Evolutionary conservation across 2,329 filamentous ascomycete species (phyloP).

Genomic region (Pseudocercospora fuligena): DNA sequence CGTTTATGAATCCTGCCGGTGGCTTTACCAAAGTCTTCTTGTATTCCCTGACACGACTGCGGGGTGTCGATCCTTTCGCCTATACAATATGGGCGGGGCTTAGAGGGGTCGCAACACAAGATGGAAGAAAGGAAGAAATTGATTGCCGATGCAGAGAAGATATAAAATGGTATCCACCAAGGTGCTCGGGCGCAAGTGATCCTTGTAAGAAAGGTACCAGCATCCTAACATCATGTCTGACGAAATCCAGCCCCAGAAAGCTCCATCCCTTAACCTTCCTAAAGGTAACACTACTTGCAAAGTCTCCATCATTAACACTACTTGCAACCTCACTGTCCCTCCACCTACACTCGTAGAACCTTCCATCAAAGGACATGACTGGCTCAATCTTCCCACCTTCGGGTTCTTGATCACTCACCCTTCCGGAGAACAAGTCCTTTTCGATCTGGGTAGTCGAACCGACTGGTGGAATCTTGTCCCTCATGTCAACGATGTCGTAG

Average conservation of each 20-base stretch:
- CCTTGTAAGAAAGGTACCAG: background rate
- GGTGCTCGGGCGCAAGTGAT: background rate
- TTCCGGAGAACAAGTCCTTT: constrained; percentile 43
- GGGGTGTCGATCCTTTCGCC: constrained; percentile 2
- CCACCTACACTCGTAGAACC: constrained; percentile 78
- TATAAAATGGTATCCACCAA: background rate
- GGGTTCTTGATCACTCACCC: constrained; percentile 25
- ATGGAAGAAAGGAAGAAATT: constrained; percentile 3
- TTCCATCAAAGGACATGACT: constrained; percentile 46
- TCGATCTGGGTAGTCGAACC: constrained; percentile 50
- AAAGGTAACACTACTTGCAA: constrained; percentile 24
- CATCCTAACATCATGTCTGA: constrained; percentile 20
- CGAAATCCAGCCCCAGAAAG: constrained; percentile 19
- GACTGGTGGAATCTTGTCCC: constrained; percentile 47
- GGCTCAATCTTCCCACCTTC: constrained; percentile 28
- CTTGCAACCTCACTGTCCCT: constrained; percentile 25
- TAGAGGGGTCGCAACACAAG: background rate
- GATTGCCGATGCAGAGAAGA: background rate
- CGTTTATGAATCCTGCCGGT: background rate
- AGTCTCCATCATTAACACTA: constrained; percentile 29
- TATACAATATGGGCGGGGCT: background rate
- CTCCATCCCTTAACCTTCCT: constrained; percentile 24
- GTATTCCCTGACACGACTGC: background rate
- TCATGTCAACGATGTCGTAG: constrained; percentile 20
- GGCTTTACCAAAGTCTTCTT: background rate